Base-by-base conservation (phyloP, 495 filamentous ascomycete species). In the Penicillium malachiteum region DNA sequence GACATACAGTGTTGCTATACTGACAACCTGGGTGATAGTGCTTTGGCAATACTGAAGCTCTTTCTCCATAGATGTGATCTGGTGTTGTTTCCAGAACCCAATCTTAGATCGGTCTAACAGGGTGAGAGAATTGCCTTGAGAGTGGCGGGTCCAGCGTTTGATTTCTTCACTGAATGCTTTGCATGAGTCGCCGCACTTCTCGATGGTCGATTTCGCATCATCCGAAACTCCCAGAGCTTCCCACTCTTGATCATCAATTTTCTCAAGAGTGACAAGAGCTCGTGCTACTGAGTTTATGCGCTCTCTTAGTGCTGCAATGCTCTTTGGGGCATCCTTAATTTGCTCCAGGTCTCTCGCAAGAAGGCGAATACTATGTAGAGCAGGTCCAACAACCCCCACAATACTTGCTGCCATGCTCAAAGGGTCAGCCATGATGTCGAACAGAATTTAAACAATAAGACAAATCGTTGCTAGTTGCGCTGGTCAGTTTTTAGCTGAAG, bases 261-360 rank as follows among this genome's bases (percentile, higher is more conserved):
- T 48, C 55, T 70, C 42, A 44, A 78, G 63, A 21, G 66, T 71
- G 18, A 62, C 21, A 47, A 78, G 63, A 17, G 69, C 57, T 40
- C 57, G 58, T 30, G 64, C 57, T 10, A 76, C 58, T 38, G 67
- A 72, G 8, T 51, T 37, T 12, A 78, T 54, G 43, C 72, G 58
- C 14, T 67, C 66, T 21, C 48, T 51, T 14, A 78, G 64, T n/a
- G 52, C 48, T 30, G 67, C 55, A 38, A 76, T 44, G 41, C 64
- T 64, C 41, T 67, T 55, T 18, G 69, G 71, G 11, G 72, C 71
- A 60, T 77, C 69, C 48, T 61, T 71, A 37, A 78, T 61, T 37
- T 75, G 54, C 53, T 69, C 54, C 33, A 78, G 52, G 58, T 76
- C 75, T 18, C 60, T 58, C 43, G 67, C 52, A 33, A 76, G 67